Conservation (phyloP, 495 filamentous ascomycete species). For the Penicillium turbatum region DNA sequence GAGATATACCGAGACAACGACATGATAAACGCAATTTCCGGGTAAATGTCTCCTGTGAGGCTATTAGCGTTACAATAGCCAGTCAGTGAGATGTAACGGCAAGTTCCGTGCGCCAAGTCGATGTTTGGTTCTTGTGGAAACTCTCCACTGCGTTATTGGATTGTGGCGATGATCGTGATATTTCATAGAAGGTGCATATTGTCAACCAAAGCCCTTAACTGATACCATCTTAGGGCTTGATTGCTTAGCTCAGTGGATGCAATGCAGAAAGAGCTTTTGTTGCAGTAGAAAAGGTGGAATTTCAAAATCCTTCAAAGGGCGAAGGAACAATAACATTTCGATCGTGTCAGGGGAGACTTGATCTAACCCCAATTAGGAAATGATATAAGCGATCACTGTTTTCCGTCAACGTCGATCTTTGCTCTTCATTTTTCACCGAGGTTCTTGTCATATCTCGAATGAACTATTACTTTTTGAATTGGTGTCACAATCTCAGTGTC, state of each 20-base stretch:
- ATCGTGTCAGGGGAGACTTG: background rate
- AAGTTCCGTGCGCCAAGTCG: background rate
- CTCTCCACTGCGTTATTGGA: conserved; percentile 6
- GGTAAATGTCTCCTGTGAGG: no score
- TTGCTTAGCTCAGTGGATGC: background rate
- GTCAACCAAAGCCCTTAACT: background rate
- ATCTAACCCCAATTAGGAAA: background rate
- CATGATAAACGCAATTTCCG: background rate
- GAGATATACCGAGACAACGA: background rate
- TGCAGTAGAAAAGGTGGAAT: no score
- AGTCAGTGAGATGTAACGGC: background rate
- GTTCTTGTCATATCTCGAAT: background rate
- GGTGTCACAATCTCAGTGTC: no score
- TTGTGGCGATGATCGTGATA: background rate
- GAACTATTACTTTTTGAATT: no score
- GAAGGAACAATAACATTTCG: background rate
- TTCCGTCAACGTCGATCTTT: conserved; percentile 3
- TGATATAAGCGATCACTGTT: background rate
- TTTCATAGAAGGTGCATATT: background rate
- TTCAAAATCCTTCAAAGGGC: no score
- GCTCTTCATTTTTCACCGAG: background rate
- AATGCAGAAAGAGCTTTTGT: no score
- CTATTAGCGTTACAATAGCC: background rate
- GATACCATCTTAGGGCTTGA: background rate
- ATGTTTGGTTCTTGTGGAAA: background rate